Evolutionary conservation across 108 stramenopile species (phyloP), one percentile per base, ranked within the genome.

Genomic region (Conticribra guillardii): DNA sequence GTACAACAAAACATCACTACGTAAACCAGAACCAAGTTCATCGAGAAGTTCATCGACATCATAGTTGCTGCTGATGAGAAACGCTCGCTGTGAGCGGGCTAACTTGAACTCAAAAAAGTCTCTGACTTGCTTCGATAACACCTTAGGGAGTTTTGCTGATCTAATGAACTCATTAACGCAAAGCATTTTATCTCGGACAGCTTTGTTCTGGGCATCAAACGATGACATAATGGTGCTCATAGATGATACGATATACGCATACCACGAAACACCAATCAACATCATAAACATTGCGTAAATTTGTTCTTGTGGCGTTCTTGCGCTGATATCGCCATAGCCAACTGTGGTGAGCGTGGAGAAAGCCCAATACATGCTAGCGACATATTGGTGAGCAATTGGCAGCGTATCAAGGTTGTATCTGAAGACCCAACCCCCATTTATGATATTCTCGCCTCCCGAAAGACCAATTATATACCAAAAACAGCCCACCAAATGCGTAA

Each of bases 261-360:
- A 84, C 83, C 80, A 81, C 11, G 47, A 46, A 2, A 81, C 80
- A 1, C 83, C 83, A 0, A 75, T 28, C 1, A 84, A 57, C 80
- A 84, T 81, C 71, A 80, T 74, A 17, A 76, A 16, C 63, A 84
- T 78, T 5, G 62, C 48, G 48, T 73, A 84, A 1, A 63, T 34
- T 30, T 77, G 79, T 46, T 84, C 83, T 24, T 46, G 62, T 19
- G 71, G 64, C 8, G 79, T 81, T 29, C 62, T 28, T 4, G 83
- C 83, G 18, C 23, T 31, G 21, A 84, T 73, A 50, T 84, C 83
- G 0, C 83, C 83, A 63, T 77, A 84, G 33, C 83, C 83, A 1
- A 84, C 78, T 3, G 83, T 84, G 1, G 75, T 75, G 44, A 84
- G 64, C 19, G 83, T 84, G n/a, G 57, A 59, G 58, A 81, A 78